These are phyloP conservation scores for Chlorencoelia australis DNA, from an alignment of 2,329 filamentous ascomycete genomes.

Conservation along the genomic window DNA sequence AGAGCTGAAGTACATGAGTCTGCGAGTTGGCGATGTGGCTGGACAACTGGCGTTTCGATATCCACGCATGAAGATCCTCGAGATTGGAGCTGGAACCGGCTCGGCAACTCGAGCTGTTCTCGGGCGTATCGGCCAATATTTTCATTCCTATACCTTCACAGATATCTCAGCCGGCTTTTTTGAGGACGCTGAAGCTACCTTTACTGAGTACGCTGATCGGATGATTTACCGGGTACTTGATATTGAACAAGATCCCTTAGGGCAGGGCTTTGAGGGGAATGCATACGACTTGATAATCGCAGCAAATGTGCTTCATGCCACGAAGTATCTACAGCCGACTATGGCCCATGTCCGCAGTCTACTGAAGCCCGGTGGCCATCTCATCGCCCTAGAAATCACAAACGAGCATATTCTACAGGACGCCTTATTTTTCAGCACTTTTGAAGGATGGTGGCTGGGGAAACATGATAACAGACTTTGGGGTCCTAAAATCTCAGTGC, in stretches of 20 bases:
- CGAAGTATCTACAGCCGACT: constrained; percentile 10
- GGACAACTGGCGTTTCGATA: constrained; percentile 24
- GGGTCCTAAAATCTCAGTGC: constrained; percentile 11
- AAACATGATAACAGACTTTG: constrained; percentile 20
- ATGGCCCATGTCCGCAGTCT: constrained; percentile 14
- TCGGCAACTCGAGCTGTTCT: neutral
- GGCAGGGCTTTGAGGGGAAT: constrained; percentile 2
- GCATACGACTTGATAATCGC: constrained; percentile 17
- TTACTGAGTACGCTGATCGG: constrained; percentile 1
- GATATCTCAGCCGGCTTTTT: constrained; percentile 29
- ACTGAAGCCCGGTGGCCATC: constrained; percentile 14
- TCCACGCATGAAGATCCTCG: constrained; percentile 10
- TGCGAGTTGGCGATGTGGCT: neutral
- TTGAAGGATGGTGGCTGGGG: constrained; percentile 3
- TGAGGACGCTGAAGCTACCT: constrained; percentile 19
- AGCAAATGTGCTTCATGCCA: constrained; percentile 22
- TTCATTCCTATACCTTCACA: constrained; percentile 17
- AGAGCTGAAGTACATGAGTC: constrained; percentile 5
- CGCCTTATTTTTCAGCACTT: constrained; percentile 1
- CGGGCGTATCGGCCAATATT: neutral
- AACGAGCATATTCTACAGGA: neutral
- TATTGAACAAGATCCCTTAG: constrained; percentile 1
- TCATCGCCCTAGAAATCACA: constrained; percentile 9
- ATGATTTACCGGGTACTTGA: constrained; percentile 4
- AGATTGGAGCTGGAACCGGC: constrained; percentile 6